phyloP scores from a whole-genome alignment of 208 protist genomes.

The Trypanosoma congolense region DNA sequence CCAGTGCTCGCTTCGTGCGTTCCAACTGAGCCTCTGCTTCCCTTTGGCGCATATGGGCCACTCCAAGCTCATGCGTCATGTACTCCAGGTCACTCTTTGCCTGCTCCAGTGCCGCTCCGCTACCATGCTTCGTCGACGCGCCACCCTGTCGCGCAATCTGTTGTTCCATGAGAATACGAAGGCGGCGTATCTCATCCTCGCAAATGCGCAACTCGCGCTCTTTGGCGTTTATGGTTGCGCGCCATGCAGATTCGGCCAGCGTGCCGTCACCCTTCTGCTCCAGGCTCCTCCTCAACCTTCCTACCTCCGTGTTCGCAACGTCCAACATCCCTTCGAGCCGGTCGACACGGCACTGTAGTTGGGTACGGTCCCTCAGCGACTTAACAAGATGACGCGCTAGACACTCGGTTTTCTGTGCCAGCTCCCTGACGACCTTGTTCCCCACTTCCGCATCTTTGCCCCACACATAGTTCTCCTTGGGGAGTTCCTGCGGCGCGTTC shows the following conservation, averaged over 20 bases:
- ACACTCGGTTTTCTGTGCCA: slow-evolving; percentile 63
- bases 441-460: too few relatives aligned
- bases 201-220: slow-evolving; percentile 72
- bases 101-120: slow-evolving; percentile 10
- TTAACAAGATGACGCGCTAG: slow-evolving; percentile 78
- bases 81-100: slow-evolving; percentile 22
- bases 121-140: not conserved
- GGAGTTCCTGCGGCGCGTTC: slow-evolving; percentile 3
- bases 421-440: slow-evolving; percentile 27
- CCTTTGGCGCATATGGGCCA: slow-evolving; percentile 45
- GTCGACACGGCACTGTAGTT: slow-evolving; percentile 54
- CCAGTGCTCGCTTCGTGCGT: slow-evolving; percentile 52
- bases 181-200: slow-evolving; percentile 67
- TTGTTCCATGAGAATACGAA: slow-evolving; percentile 52
- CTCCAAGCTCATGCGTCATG: slow-evolving; percentile 53
- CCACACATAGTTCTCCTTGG: slow-evolving; percentile 46
- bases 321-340: slow-evolving; percentile 59
- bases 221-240: slow-evolving; percentile 57
- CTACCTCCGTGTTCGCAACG: slow-evolving; percentile 54
- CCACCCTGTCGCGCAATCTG: slow-evolving; percentile 35
- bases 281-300: slow-evolving; percentile 39
- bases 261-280: slow-evolving; percentile 39
- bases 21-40: slow-evolving; percentile 60
- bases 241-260: slow-evolving; percentile 23
- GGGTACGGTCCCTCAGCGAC: slow-evolving; percentile 59